Conservation (phyloP, 2,329 filamentous ascomycete genomes). For the Colletotrichum truncatum region DNA sequence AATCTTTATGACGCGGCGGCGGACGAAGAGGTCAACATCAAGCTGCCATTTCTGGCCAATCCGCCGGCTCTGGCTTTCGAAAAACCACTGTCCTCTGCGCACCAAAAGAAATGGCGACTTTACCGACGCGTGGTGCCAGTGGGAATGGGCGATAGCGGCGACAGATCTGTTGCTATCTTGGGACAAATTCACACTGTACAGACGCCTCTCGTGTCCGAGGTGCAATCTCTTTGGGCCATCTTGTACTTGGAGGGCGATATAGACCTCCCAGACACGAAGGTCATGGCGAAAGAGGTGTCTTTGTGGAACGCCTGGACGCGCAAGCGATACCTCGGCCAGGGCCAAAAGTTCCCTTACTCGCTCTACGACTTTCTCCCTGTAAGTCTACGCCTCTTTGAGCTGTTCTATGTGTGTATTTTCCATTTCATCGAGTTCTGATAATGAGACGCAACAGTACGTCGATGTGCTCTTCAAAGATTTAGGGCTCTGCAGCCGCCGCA, state of each 20-base stretch:
- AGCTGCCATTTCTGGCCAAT: slow-evolving; percentile 30
- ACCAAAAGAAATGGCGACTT: too few species aligned
- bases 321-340: slow-evolving; percentile 42
- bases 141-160: slow-evolving; percentile 35
- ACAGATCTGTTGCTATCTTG: slow-evolving; percentile 42
- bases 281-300: slow-evolving; percentile 41
- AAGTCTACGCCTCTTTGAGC: slow-evolving; percentile 26
- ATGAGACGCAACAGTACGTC: slow-evolving; percentile 31
- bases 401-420: too few species aligned
- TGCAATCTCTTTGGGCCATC: slow-evolving; percentile 43
- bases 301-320: slow-evolving; percentile 42
- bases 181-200: slow-evolving; percentile 41
- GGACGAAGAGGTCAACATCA: slow-evolving; percentile 29
- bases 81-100: slow-evolving; percentile 22
- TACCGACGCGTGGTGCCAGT: slow-evolving; percentile 38
- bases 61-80: slow-evolving; percentile 1
- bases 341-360: slow-evolving; percentile 39
- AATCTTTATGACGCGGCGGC: slow-evolving; percentile 30
- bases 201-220: slow-evolving; percentile 38
- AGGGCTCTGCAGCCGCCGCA: slow-evolving; percentile 28
- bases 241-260: slow-evolving; percentile 37
- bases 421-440: background rate
- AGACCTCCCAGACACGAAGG: slow-evolving; percentile 34
- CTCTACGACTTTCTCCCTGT: slow-evolving; percentile 43
- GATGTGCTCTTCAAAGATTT: slow-evolving; percentile 31